Evolutionary conservation across 345 rosid species (phyloP).

Genomic region (Linum tenue): DNA sequence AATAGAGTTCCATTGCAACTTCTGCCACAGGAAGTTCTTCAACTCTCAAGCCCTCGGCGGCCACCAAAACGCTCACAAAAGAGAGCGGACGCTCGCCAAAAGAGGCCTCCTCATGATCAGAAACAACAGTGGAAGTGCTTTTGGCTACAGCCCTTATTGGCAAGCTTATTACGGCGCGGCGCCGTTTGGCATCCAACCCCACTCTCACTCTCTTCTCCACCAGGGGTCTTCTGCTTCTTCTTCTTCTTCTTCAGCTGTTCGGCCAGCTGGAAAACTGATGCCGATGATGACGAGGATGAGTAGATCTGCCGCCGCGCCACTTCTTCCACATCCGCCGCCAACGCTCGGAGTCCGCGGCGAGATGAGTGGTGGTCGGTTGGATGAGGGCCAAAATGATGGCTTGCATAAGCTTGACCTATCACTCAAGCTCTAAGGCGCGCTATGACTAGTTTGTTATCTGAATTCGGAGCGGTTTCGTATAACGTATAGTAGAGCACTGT

Average conservation of each 20-base stretch:
- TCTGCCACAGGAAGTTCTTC: not conserved
- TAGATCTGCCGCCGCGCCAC: not conserved
- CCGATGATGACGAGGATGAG: not conserved
- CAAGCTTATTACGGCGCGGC: not conserved
- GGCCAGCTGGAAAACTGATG: not conserved
- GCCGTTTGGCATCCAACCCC: not conserved
- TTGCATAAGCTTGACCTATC: not conserved
- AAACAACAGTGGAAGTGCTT: not conserved
- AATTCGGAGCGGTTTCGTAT: no score
- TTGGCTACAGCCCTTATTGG: not conserved
- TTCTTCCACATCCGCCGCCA: not conserved
- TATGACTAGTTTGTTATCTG: not conserved
- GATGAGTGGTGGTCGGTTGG: not conserved
- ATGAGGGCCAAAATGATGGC: not conserved
- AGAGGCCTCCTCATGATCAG: not conserved
- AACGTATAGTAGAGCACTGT: no score
- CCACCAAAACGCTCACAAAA: not conserved
- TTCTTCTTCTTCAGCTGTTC: not conserved
- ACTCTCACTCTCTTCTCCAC: not conserved
- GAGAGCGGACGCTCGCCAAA: not conserved
- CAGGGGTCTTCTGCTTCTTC: not conserved
- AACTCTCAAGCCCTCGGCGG: not conserved
- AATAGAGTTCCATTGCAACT: not conserved
- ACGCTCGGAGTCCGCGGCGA: not conserved
- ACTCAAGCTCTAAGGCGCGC: not conserved